These are phyloP conservation scores for Fusarium lateritium DNA, from an alignment of 2,329 filamentous ascomycete genomes.

Conservation along the genomic window DNA sequence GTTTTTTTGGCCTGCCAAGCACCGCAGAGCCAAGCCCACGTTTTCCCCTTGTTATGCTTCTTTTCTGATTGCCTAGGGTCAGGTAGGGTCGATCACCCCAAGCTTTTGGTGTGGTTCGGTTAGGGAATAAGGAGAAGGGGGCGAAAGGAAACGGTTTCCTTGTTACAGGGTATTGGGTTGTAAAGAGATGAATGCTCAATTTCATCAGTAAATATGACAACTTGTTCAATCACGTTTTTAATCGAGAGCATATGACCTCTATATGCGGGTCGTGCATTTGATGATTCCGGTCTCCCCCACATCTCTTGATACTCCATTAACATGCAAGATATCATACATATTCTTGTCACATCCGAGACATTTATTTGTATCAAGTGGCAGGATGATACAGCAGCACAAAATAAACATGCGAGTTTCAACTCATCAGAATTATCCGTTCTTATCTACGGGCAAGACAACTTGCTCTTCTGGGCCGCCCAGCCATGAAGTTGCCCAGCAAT, in stretches of 20 bases:
- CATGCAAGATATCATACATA: constrained; percentile 13
- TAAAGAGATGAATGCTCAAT: not conserved
- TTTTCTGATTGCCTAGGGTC: constrained; percentile 13
- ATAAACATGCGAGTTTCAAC: not conserved
- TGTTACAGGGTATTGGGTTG: not conserved
- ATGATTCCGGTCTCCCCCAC: not conserved
- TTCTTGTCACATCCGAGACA: constrained; percentile 11
- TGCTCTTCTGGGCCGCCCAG: constrained; percentile 3
- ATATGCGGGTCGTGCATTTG: constrained; percentile 10
- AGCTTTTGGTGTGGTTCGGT: constrained; percentile 3
- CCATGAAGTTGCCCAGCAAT: not conserved
- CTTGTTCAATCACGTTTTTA: constrained; percentile 16
- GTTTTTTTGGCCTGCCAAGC: constrained; percentile 16
- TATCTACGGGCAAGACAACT: not conserved
- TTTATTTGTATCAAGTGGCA: constrained; percentile 7
- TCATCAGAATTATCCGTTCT: not conserved
- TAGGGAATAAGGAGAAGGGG: not conserved
- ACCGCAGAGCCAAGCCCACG: constrained; percentile 34
- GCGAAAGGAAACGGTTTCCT: not conserved
- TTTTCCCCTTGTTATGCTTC: constrained; percentile 39
- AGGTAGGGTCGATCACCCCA: constrained; percentile 12
- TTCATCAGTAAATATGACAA: not conserved
- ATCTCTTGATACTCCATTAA: constrained; percentile 24
- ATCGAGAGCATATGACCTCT: constrained; percentile 21
- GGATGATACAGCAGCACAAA: not conserved